Conservation (phyloP, 805 yeast genomes). For the Phaffomyces opuntiae region DNA sequence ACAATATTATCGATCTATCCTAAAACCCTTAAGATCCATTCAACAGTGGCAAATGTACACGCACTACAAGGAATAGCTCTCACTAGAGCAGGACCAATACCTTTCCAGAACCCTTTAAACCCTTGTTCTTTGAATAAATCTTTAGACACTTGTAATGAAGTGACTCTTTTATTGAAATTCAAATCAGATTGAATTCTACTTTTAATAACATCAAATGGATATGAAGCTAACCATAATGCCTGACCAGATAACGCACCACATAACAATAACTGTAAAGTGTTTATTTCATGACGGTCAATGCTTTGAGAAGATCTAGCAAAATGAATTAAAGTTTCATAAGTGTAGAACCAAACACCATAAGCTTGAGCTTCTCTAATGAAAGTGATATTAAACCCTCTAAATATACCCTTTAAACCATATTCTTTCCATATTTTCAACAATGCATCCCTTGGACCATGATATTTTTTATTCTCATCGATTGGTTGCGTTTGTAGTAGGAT, state of each 20-base stretch:
- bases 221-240: conserved; percentile 74
- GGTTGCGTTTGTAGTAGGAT: conserved; percentile 83
- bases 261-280: conserved; percentile 78
- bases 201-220: conserved; percentile 89
- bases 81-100: conserved; percentile 49
- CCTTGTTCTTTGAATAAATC: conserved; percentile 32
- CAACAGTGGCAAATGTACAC: conserved; percentile 74
- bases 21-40: conserved; percentile 45
- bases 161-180: conserved; percentile 36
- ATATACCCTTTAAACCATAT: conserved; percentile 77
- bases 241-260: conserved; percentile 92
- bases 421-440: conserved; percentile 61
- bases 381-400: conserved; percentile 82
- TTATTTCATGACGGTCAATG: conserved; percentile 56
- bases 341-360: conserved; percentile 79
- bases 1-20: conserved; percentile 4
- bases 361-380: conserved; percentile 81
- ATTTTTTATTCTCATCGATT: conserved; percentile 31
- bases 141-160: conserved; percentile 32
- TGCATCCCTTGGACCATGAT: conserved; percentile 76
- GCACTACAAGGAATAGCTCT: conserved; percentile 65
- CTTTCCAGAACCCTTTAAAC: conserved; percentile 52
- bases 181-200: conserved; percentile 71
- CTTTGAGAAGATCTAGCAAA: conserved; percentile 29
- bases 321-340: conserved; percentile 83